A percentile compares a stretch with the other conserved stretches of the same genome.
Evolutionary conservation across 2,329 filamentous ascomycete species (phyloP).

Genomic region (Ophiognomonia clavigignenti-juglandacearum): DNA sequence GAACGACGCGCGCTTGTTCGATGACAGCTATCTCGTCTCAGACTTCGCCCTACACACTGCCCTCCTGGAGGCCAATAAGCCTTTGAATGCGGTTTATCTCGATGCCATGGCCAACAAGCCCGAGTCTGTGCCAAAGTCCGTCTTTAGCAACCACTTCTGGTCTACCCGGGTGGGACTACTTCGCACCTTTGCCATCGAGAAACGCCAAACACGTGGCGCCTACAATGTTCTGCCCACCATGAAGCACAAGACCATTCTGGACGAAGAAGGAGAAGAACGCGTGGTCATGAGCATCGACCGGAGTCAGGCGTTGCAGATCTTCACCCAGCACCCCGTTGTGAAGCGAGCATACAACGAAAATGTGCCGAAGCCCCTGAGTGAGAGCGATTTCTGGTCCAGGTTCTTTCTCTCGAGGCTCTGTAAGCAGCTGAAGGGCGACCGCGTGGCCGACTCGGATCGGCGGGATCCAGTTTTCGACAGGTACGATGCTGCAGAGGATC

Average conservation of each 20-base stretch:
- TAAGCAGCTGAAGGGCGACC: conserved; percentile 88
- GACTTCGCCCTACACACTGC: conserved; percentile 85
- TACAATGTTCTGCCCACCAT: conserved; percentile 93
- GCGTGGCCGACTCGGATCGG: conserved; percentile 71
- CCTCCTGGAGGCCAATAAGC: conserved; percentile 73
- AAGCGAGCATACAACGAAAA: conserved; percentile 90
- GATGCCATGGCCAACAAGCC: conserved; percentile 81
- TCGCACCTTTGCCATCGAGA: conserved; percentile 85
- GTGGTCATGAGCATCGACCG: conserved; percentile 69
- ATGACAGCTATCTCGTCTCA: conserved; percentile 70
- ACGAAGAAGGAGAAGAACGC: conserved; percentile 59
- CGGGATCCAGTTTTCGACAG: conserved; percentile 78
- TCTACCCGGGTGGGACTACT: conserved; percentile 80
- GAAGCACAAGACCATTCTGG: conserved; percentile 66
- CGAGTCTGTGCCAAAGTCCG: conserved; percentile 70
- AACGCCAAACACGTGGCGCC: conserved; percentile 76
- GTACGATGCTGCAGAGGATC: conserved; percentile 72
- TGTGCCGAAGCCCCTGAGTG: conserved; percentile 68
- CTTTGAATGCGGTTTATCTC: conserved; percentile 78
- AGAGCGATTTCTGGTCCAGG: conserved; percentile 83
- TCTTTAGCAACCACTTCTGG: conserved; percentile 94
- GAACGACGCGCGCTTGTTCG: conserved; percentile 69
- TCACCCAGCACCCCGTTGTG: conserved; percentile 87
- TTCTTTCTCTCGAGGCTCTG: conserved; percentile 91
- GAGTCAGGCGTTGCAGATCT: conserved; percentile 90